A percentile compares a stretch with the other conserved stretches of the same genome.
These are phyloP conservation scores for Lichtheimia hyalospora DNA, from an alignment of 371 early-diverging fungal species.

Conservation along the genomic window DNA sequence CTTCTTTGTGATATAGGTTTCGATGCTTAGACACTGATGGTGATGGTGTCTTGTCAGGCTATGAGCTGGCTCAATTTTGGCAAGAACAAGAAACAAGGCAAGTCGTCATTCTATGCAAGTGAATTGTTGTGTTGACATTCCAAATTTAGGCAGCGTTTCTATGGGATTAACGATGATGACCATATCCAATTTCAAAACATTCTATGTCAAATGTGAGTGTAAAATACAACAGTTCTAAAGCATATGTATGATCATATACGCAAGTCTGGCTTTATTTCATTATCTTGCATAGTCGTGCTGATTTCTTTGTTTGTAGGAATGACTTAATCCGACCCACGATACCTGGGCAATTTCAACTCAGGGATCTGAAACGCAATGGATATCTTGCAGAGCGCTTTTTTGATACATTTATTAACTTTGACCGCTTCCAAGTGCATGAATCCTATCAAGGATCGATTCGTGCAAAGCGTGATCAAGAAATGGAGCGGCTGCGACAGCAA, in stretches of 20 bases:
- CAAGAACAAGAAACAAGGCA: conserved; percentile 71
- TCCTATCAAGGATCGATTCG: conserved; percentile 36
- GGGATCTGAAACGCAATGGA: conserved; percentile 42
- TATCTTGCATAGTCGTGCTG: no score
- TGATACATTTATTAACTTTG: conserved; percentile 49
- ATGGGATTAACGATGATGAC: conserved; percentile 27
- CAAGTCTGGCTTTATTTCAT: no score
- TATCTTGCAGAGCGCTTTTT: conserved; percentile 49
- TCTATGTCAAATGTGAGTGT: conserved; percentile 46
- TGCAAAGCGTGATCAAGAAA: conserved; percentile 30
- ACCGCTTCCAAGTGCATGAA: conserved; percentile 47
- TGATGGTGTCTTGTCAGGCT: conserved; percentile 83
- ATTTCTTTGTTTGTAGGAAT: conserved; percentile 23
- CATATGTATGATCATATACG: no score
- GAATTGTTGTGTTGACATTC: not conserved
- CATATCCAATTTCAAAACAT: conserved; percentile 43
- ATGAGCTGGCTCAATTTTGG: conserved; percentile 84
- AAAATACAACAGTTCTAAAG: no score
- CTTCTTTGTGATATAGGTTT: conserved; percentile 51
- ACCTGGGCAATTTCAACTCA: conserved; percentile 36
- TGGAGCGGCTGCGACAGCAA: conserved; percentile 6
- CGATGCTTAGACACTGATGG: conserved; percentile 88
- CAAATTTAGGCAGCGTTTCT: conserved; percentile 21
- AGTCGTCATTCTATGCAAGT: not conserved
- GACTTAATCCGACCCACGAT: conserved; percentile 44